These are phyloP conservation scores for Hysterangium stoloniferum DNA, from an alignment of 768 basidiomycete genomes.

Conservation along the genomic window DNA sequence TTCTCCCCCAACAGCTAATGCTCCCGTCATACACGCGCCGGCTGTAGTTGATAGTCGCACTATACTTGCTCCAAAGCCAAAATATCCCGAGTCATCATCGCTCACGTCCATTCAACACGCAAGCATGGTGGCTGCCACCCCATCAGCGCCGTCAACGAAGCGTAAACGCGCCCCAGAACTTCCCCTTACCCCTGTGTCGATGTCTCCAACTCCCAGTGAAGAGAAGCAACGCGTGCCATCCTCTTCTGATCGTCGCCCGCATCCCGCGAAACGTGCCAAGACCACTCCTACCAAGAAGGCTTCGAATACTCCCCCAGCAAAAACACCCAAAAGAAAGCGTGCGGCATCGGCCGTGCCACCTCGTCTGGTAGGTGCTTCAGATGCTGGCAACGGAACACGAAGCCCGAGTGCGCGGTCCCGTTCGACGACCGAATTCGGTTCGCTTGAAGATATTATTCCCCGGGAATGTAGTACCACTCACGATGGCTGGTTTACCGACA, in stretches of 20 bases:
- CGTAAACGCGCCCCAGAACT: slow-evolving; percentile 2
- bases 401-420: slow-evolving; percentile 38
- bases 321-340: slow-evolving; percentile 1
- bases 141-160: slow-evolving; percentile 1
- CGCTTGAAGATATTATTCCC: slow-evolving; percentile 29
- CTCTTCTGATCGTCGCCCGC: background rate
- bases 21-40: background rate
- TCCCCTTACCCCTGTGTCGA: background rate
- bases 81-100: background rate
- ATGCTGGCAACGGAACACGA: slow-evolving; percentile 3
- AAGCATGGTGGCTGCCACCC: background rate
- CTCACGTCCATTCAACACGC: background rate
- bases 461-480: slow-evolving; percentile 46
- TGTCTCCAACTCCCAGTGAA: background rate
- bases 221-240: background rate
- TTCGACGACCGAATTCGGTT: slow-evolving; percentile 48
- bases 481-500: slow-evolving; percentile 40
- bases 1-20: slow-evolving; percentile 2
- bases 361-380: background rate
- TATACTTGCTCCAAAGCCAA: background rate
- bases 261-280: slow-evolving; percentile 9
- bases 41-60: background rate
- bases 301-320: background rate
- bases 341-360: background rate
- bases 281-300: background rate